Conservation (phyloP, 495 filamentous ascomycete species). For the Astrothelium subdiscretum region DNA sequence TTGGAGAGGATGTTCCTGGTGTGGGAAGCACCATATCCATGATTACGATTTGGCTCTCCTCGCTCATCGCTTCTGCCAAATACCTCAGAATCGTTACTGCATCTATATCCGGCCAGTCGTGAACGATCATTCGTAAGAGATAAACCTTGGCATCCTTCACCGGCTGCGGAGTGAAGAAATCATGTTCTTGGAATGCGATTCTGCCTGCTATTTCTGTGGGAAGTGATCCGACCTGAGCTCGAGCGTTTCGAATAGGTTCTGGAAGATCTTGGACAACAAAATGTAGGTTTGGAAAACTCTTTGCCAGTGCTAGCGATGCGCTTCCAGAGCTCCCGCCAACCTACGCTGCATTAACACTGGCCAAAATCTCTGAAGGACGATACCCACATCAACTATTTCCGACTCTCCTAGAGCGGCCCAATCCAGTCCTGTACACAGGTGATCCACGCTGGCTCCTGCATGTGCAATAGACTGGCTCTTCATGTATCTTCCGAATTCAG, state of each 20-base stretch:
- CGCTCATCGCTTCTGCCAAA: slow-evolving; percentile 23
- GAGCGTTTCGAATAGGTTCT: not conserved
- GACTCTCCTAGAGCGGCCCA: not conserved
- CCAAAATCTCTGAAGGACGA: not conserved
- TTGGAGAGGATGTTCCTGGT: not conserved
- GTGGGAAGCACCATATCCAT: slow-evolving; percentile 4
- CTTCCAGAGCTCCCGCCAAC: not conserved
- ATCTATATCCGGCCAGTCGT: slow-evolving; percentile 39
- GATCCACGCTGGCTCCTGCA: not conserved
- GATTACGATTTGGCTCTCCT: not conserved
- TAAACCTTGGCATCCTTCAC: slow-evolving; percentile 41
- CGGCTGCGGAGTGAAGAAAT: slow-evolving; percentile 40
- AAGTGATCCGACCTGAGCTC: not conserved
- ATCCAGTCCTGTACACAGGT: not conserved
- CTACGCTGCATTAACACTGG: not conserved
- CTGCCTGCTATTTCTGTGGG: slow-evolving; percentile 20
- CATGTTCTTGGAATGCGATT: slow-evolving; percentile 35
- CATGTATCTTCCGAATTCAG: not conserved
- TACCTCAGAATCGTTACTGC: slow-evolving; percentile 32
- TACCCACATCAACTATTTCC: not conserved
- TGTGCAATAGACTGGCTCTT: not conserved
- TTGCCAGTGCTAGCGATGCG: slow-evolving; percentile 1
- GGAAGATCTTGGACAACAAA: slow-evolving; percentile 11
- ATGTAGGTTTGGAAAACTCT: slow-evolving; percentile 2
- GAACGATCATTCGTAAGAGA: slow-evolving; percentile 42